Base-by-base conservation (phyloP, 1,139 yeast species). In the Hyphopichia wangnamkhiaoensis region DNA sequence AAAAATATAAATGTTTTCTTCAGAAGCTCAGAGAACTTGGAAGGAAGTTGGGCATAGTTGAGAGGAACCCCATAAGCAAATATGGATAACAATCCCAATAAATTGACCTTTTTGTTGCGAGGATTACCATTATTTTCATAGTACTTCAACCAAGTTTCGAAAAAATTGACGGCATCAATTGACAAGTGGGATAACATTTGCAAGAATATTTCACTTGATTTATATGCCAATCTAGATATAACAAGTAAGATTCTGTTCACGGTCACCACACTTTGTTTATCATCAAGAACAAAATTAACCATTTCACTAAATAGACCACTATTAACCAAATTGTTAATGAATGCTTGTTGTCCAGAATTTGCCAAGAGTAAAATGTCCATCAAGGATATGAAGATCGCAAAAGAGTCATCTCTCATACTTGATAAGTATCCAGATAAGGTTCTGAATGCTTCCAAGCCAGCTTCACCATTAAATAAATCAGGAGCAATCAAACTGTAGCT, bases 381-480 rank as follows among this genome's bases (percentile, higher is more conserved):
- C 18, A 79, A 61, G 8, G 86, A 76, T 9, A 84, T 63, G 27
- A 83, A 67, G 6, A 82, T 59, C 29, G 71, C 76, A 40, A 82
- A 71, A 0, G 89, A 66, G 54, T 87, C 95, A 52, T 85, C 91
- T 43, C 94, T 73, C 79, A 87, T 74, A 19, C 70, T 71, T 19
- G 76, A 61, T 19, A 87, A 55, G 53, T 85, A 84, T 2, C 69
- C 73, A 0, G 84, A 72, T 36, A 85, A 58, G 4, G 78, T 67
- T 33, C 69, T 59, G 46, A 85, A 78, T n/a, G 80, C 58, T 28
- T 69, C 70, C 6, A 61, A 41, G 10, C 66, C 59, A 0, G 56
- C 54, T 7, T 58, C 63, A 10, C 57, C 57, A 7, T 50, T 45
- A 43, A 79, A 74, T n/a, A 81, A 50, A 8, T 67, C 63, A 1